Conservation (phyloP, 1,284 basidiomycete species). For the Irpex lacteus region DNA sequence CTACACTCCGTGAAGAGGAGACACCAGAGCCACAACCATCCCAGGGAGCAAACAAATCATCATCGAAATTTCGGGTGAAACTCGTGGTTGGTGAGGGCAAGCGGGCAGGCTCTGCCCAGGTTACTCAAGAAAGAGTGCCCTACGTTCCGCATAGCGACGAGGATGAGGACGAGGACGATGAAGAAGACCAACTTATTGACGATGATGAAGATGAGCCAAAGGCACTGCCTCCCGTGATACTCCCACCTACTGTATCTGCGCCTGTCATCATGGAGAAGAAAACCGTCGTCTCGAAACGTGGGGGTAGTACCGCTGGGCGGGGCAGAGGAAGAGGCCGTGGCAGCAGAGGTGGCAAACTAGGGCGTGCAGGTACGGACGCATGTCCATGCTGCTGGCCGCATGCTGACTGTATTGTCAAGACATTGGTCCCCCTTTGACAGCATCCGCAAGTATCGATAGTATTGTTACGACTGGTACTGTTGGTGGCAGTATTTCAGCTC, state of each 20-base stretch:
- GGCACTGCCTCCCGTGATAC: not conserved
- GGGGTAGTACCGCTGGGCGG: slow-evolving; percentile 8
- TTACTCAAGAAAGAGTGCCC: not conserved
- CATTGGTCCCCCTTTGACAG: not conserved
- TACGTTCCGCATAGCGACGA: slow-evolving; percentile 35
- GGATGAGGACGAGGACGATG: slow-evolving; percentile 54
- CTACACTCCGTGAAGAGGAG: slow-evolving; percentile 67
- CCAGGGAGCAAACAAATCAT: slow-evolving; percentile 24
- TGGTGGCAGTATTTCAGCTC: slow-evolving; percentile 7
- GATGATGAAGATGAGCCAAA: slow-evolving; percentile 52
- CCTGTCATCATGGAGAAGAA: slow-evolving; percentile 8
- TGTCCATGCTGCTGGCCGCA: not conserved
- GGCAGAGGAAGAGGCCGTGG: slow-evolving; percentile 12
- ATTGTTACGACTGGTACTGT: not conserved
- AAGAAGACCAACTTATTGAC: slow-evolving; percentile 76
- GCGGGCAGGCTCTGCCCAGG: slow-evolving; percentile 28
- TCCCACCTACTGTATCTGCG: slow-evolving; percentile 1
- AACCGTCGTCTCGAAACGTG: slow-evolving; percentile 10
- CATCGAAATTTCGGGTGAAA: slow-evolving; percentile 49
- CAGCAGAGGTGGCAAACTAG: slow-evolving; percentile 9
- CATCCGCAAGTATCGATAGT: not conserved
- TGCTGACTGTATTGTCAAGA: slow-evolving; percentile 1
- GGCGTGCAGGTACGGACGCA: slow-evolving; percentile 6
- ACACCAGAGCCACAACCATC: slow-evolving; percentile 52
- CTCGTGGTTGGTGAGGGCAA: slow-evolving; percentile 46